These are phyloP conservation scores for Trichosporon sp. DNA, from an alignment of 1,284 basidiomycete species.

Conservation along the genomic window DNA sequence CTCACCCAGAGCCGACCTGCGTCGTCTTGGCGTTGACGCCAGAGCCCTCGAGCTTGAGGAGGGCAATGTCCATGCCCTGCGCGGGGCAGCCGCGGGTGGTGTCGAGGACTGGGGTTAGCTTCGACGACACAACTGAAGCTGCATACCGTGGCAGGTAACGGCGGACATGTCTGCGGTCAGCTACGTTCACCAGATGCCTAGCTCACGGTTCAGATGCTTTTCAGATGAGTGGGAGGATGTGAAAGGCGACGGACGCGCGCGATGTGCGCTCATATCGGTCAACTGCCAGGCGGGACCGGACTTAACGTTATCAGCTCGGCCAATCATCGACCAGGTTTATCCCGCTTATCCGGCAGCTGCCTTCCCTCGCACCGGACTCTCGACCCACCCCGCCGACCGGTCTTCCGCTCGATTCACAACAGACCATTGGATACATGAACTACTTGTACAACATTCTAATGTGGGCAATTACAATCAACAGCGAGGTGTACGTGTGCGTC, in stretches of 20 bases:
- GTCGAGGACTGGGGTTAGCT: conserved; percentile 1
- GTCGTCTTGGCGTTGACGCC: conserved; percentile 11
- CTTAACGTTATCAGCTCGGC: conserved; percentile 4
- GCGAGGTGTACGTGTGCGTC: not conserved
- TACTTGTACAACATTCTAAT: not conserved
- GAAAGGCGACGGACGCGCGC: not conserved
- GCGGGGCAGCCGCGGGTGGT: conserved; percentile 2
- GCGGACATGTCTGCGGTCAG: not conserved
- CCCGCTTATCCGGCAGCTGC: not conserved
- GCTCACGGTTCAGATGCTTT: not conserved
- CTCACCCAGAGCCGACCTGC: conserved; percentile 57
- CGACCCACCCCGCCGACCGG: not conserved
- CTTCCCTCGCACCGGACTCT: not conserved
- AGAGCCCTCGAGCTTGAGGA: not conserved
- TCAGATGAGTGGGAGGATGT: not conserved
- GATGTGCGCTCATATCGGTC: not conserved
- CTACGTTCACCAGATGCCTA: not conserved
- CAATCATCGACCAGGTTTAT: not conserved
- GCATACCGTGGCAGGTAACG: not conserved
- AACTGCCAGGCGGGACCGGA: not conserved
- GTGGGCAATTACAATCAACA: conserved; percentile 3
- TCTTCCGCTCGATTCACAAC: not conserved
- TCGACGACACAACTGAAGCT: not conserved
- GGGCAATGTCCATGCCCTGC: conserved; percentile 3
- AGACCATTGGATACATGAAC: not conserved